These are phyloP conservation scores for Salix arbutifolia DNA, from an alignment of 345 rosid species.

Conservation along the genomic window DNA sequence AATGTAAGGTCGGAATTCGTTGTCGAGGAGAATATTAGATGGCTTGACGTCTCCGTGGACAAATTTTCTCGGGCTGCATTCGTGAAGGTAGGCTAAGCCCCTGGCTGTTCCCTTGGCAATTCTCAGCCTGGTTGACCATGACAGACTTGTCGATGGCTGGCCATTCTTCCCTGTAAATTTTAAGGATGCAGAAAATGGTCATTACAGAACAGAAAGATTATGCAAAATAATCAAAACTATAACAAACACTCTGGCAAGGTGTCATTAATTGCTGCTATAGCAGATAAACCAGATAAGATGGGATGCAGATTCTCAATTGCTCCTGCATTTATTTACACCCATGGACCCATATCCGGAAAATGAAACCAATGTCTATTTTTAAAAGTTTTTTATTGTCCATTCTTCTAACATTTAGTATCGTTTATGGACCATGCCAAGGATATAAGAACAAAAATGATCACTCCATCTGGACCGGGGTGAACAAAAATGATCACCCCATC, in stretches of 20 bases:
- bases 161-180: conserved; percentile 69
- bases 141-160: conserved; percentile 64
- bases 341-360: not conserved
- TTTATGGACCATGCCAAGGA: not conserved
- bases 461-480: not conserved
- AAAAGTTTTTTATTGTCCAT: not conserved
- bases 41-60: conserved; percentile 92
- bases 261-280: not conserved
- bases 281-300: not conserved
- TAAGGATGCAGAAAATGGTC: not conserved
- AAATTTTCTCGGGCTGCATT: conserved; percentile 90
- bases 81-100: conserved; percentile 93
- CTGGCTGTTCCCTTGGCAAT: conserved; percentile 86
- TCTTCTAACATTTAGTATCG: not conserved
- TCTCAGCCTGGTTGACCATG: conserved; percentile 83
- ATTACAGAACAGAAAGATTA: not conserved
- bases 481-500: not conserved
- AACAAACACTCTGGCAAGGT: not conserved
- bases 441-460: not conserved
- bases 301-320: no score
- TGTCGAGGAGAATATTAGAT: conserved; percentile 83
- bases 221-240: not conserved
- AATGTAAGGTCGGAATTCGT: conserved; percentile 64
- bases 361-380: not conserved
- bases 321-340: no score